These are phyloP conservation scores for Protomyces gravidus DNA, from an alignment of 1,139 yeast species.

Conservation along the genomic window DNA sequence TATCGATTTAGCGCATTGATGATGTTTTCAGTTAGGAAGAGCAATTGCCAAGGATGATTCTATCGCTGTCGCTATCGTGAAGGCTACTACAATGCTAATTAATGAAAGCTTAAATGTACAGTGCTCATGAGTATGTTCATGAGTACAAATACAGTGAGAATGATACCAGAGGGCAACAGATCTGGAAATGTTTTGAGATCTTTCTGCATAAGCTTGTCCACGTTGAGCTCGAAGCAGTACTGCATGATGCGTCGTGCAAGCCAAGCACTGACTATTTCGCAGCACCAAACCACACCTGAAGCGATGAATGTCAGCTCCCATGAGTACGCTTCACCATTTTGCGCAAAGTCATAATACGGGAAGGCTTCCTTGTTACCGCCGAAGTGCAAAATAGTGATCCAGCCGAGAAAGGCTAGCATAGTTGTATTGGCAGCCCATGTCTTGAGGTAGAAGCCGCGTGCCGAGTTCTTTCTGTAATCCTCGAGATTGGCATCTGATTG, in stretches of 20 bases:
- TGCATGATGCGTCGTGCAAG: conserved; percentile 37
- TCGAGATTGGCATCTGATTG: conserved; percentile 7
- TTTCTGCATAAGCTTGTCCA: conserved; percentile 14
- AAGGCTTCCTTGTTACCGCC: conserved; percentile 30
- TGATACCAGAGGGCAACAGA: conserved; percentile 16
- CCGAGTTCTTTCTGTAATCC: conserved; percentile 27
- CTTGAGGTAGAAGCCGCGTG: conserved; percentile 31
- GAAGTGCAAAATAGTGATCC: conserved; percentile 32
- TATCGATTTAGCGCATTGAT: too few relatives aligned
- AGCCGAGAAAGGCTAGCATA: conserved; percentile 32
- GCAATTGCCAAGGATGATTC: background rate
- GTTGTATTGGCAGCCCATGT: conserved; percentile 31
- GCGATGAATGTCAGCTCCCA: conserved; percentile 25
- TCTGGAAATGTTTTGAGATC: conserved; percentile 19
- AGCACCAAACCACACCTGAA: conserved; percentile 18
- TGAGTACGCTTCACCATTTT: conserved; percentile 9
- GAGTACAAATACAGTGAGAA: conserved; percentile 16
- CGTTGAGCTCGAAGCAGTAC: conserved; percentile 41
- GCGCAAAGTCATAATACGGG: conserved; percentile 23
- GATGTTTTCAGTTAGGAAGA: too few relatives aligned
- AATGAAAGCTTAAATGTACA: background rate
- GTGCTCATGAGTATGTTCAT: conserved; percentile 20
- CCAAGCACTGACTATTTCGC: conserved; percentile 8
- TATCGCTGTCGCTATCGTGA: background rate
- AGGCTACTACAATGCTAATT: background rate